These are phyloP conservation scores for Cyclotella choctawhatcheeana DNA, from an alignment of 108 stramenopile genomes.

Conservation along the genomic window DNA sequence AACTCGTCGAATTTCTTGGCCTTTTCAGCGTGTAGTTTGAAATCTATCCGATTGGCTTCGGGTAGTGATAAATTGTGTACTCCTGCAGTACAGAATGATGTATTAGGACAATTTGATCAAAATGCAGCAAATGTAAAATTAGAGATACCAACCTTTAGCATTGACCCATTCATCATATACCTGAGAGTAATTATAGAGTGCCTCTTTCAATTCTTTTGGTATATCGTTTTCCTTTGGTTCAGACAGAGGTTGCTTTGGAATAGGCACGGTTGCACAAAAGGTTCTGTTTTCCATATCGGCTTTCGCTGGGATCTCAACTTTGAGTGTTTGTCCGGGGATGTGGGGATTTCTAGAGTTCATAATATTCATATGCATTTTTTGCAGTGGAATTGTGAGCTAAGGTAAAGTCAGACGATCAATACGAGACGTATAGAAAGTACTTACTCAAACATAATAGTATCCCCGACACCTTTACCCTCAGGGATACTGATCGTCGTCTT, in stretches of 20 bases:
- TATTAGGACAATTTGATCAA: background rate
- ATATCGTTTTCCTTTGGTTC: constrained; percentile 66
- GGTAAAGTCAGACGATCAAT: background rate
- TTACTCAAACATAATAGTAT: constrained; percentile 72
- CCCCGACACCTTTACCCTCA: constrained; percentile 68
- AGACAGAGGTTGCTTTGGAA: constrained; percentile 36
- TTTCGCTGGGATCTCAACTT: constrained; percentile 76
- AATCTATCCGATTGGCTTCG: constrained; percentile 43
- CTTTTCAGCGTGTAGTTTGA: constrained; percentile 58
- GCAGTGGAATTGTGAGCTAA: background rate
- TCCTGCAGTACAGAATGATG: background rate
- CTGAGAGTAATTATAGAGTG: constrained; percentile 24
- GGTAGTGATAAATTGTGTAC: constrained; percentile 44
- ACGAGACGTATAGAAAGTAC: constrained; percentile 15
- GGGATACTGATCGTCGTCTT: constrained; percentile 73
- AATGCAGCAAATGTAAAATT: background rate
- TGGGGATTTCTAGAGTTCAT: constrained; percentile 65
- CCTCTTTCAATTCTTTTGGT: constrained; percentile 64
- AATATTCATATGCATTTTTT: too few species aligned
- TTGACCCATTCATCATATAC: constrained; percentile 78
- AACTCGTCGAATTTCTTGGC: constrained; percentile 80
- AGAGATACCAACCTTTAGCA: constrained; percentile 44
- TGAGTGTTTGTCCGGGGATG: constrained; percentile 77
- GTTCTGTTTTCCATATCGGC: constrained; percentile 55
- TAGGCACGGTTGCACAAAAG: constrained; percentile 77